Percentiles rank a stretch among this genome's conserved stretches.
Evolutionary conservation across 768 basidiomycete genomes (phyloP).

Genomic region (Tylopilus felleus): DNA sequence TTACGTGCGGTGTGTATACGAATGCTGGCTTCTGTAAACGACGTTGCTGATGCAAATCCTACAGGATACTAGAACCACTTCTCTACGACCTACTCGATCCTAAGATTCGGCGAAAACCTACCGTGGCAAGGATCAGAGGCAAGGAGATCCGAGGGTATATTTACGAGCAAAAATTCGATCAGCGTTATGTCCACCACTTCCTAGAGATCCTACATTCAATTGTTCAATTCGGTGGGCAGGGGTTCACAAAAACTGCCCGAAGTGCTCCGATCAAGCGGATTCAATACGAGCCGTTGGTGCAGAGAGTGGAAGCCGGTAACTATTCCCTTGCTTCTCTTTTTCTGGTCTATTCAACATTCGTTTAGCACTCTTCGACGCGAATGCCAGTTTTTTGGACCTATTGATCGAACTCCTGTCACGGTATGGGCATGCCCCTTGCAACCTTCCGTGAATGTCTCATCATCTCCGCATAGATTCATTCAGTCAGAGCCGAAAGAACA

Average conservation of each 20-base stretch:
- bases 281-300: constrained; percentile 56
- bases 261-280: constrained; percentile 62
- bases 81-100: constrained; percentile 76
- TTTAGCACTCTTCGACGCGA: constrained; percentile 41
- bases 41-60: background rate
- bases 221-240: constrained; percentile 85
- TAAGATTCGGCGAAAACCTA: constrained; percentile 50
- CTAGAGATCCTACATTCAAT: constrained; percentile 76
- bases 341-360: constrained; percentile 5
- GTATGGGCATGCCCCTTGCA: constrained; percentile 51
- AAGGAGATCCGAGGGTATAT: constrained; percentile 62
- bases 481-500: constrained; percentile 69
- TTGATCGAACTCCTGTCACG: constrained; percentile 69
- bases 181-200: constrained; percentile 66
- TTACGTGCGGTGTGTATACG: constrained; percentile 65
- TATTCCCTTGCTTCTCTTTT: background rate
- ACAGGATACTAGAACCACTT: constrained; percentile 87
- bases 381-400: constrained; percentile 73
- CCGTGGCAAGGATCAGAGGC: constrained; percentile 52
- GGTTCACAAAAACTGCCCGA: constrained; percentile 74
- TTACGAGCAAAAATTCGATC: constrained; percentile 78
- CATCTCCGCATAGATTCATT: constrained; percentile 50
- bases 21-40: background rate
- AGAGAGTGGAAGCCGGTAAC: constrained; percentile 61
- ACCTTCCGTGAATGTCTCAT: background rate